These are phyloP conservation scores for Nakazawaea pomicola DNA, from an alignment of 805 yeast genomes.

Conservation along the genomic window DNA sequence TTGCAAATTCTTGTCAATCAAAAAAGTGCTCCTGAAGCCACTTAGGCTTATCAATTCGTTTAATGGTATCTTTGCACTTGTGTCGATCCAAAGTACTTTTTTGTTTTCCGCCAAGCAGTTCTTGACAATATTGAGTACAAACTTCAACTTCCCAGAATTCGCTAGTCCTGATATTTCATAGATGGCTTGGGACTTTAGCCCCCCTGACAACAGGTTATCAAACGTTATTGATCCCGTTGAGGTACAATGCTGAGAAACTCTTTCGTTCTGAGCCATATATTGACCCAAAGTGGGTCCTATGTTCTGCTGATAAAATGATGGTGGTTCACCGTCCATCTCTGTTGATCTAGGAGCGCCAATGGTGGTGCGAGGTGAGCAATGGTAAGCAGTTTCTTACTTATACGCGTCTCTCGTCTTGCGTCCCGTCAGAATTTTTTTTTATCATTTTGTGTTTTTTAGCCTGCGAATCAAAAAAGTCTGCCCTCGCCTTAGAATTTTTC, in stretches of 20 bases:
- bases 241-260: neutral
- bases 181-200: slow-evolving; percentile 7
- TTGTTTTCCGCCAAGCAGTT: slow-evolving; percentile 1
- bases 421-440: no score
- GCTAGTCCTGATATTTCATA: slow-evolving; percentile 12
- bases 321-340: no score
- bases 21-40: slow-evolving; percentile 5
- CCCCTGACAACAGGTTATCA: slow-evolving; percentile 11
- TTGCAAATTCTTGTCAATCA: neutral
- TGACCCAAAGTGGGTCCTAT: slow-evolving; percentile 1
- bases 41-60: slow-evolving; percentile 6
- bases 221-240: slow-evolving; percentile 10
- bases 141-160: slow-evolving; percentile 12
- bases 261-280: neutral
- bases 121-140: slow-evolving; percentile 6
- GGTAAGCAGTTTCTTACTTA: no score
- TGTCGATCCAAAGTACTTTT: slow-evolving; percentile 14
- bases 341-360: no score
- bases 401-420: no score
- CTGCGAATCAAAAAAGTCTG: no score
- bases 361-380: no score
- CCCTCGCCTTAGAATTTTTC: no score
- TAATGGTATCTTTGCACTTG: slow-evolving; percentile 8
- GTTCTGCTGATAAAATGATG: neutral
- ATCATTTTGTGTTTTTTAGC: no score